These are phyloP conservation scores for Reticulomyxa filosa DNA, from an alignment of 78 protist genomes.

Conservation along the genomic window DNA sequence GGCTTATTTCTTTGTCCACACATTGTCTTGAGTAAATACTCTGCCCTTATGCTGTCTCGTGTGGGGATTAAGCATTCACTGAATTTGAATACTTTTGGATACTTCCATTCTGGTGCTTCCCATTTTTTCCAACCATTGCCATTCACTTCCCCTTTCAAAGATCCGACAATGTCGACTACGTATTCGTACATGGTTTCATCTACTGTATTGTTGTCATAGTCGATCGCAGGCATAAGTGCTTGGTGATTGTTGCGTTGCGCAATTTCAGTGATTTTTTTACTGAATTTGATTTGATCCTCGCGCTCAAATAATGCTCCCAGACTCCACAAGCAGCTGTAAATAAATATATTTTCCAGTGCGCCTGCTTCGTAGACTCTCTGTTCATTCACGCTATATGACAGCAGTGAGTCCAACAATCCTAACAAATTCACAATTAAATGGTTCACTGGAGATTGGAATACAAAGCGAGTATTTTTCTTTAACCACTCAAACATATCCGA, in stretches of 20 bases:
- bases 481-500: not conserved
- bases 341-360: slow-evolving; percentile 23
- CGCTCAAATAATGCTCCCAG: slow-evolving; percentile 46
- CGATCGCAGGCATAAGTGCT: too few relatives aligned
- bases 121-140: slow-evolving; percentile 42
- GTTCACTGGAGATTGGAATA: slow-evolving; percentile 6
- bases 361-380: not conserved
- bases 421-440: not conserved
- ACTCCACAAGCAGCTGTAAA: slow-evolving; percentile 40
- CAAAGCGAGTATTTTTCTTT: not conserved
- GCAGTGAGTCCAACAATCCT: slow-evolving; percentile 17
- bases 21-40: slow-evolving; percentile 14
- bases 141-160: slow-evolving; percentile 25
- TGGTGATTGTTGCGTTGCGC: too few relatives aligned
- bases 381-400: not conserved
- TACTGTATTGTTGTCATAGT: too few relatives aligned
- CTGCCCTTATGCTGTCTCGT: slow-evolving; percentile 33
- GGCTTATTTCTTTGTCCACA: not conserved
- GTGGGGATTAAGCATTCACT: slow-evolving; percentile 49
- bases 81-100: slow-evolving; percentile 26
- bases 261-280: too few relatives aligned
- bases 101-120: slow-evolving; percentile 15
- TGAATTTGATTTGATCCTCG: slow-evolving; percentile 44
- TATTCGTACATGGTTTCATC: too few relatives aligned
- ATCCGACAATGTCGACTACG: too few relatives aligned